Conservation (phyloP, 1,284 basidiomycete genomes). For the Acaromyces ingoldii region DNA sequence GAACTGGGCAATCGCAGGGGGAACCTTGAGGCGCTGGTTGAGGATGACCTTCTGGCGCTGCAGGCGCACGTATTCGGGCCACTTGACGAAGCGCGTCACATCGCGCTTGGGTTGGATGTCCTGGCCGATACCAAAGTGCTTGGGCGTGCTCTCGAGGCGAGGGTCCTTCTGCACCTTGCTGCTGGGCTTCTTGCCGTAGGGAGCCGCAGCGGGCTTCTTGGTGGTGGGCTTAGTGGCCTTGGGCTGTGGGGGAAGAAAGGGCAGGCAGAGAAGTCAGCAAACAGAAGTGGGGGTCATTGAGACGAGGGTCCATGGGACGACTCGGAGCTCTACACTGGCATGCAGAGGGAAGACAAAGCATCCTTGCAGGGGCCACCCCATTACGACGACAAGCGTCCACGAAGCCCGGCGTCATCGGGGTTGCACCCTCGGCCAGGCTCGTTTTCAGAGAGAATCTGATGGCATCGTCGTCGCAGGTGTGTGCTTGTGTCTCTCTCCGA, state of each 20-base stretch:
- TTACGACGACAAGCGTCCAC: neutral
- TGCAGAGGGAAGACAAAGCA: neutral
- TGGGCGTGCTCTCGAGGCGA: constrained; percentile 82
- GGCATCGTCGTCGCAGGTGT: too few relatives aligned
- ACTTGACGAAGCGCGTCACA: constrained; percentile 97
- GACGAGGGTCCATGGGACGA: constrained; percentile 42
- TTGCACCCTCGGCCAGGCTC: constrained; percentile 16
- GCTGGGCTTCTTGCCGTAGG: constrained; percentile 45
- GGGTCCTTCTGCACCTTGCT: constrained; percentile 76
- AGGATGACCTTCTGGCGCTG: constrained; percentile 99
- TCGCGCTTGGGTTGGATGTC: constrained; percentile 86
- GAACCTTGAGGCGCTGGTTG: constrained; percentile 95
- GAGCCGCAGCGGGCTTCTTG: constrained; percentile 45
- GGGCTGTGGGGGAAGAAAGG: constrained; percentile 25
- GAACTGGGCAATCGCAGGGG: constrained; percentile 97
- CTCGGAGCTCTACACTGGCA: constrained; percentile 44
- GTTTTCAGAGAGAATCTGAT: constrained; percentile 9
- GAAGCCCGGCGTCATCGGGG: constrained; percentile 15
- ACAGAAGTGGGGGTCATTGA: constrained; percentile 42
- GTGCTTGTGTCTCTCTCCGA: too few relatives aligned
- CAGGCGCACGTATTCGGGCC: constrained; percentile 97
- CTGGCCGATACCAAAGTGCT: constrained; percentile 95
- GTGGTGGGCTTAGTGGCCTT: constrained; percentile 45
- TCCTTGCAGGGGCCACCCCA: neutral
- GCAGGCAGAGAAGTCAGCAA: constrained; percentile 3